Conservation (phyloP, 345 rosid genomes). For the Ailanthus altissimus region DNA sequence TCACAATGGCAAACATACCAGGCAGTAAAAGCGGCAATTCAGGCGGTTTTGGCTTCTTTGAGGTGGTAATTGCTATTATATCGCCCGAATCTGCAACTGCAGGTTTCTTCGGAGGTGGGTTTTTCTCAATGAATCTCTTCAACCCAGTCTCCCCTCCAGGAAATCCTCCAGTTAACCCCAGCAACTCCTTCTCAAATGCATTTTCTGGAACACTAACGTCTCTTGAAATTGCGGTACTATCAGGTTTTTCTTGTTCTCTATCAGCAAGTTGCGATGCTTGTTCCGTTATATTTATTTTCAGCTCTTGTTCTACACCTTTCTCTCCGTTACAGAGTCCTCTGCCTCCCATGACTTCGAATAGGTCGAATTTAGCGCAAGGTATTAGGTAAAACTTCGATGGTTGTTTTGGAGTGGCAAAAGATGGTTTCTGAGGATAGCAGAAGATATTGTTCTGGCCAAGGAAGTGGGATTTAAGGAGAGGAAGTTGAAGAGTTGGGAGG, state of each 20-base stretch:
- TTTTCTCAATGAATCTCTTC: conserved; percentile 61
- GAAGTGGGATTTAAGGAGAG: conserved; percentile 42
- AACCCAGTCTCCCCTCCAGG: conserved; percentile 88
- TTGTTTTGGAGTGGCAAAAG: conserved; percentile 34
- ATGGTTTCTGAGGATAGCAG: conserved; percentile 33
- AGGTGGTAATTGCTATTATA: conserved; percentile 11
- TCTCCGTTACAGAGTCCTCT: conserved; percentile 90
- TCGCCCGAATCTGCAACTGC: conserved; percentile 18
- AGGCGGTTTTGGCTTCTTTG: conserved; percentile 72
- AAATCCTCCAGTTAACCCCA: conserved; percentile 91
- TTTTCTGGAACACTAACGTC: conserved; percentile 45
- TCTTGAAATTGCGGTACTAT: not conserved
- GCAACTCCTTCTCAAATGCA: conserved; percentile 75
- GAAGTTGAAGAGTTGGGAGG: conserved; percentile 44
- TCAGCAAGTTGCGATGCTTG: conserved; percentile 23
- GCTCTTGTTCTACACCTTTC: conserved; percentile 64
- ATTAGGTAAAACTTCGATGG: conserved; percentile 19
- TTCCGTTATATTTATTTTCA: conserved; percentile 43
- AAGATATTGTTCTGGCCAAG: conserved; percentile 38
- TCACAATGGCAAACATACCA: conserved; percentile 85
- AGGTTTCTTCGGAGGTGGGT: conserved; percentile 63
- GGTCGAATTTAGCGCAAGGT: conserved; percentile 59
- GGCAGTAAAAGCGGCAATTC: conserved; percentile 81
- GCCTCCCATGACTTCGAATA: conserved; percentile 74
- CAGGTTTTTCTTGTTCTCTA: conserved; percentile 19